Evolutionary conservation across 169 alveolate species (phyloP).

Genomic region (Theileria parva): DNA sequence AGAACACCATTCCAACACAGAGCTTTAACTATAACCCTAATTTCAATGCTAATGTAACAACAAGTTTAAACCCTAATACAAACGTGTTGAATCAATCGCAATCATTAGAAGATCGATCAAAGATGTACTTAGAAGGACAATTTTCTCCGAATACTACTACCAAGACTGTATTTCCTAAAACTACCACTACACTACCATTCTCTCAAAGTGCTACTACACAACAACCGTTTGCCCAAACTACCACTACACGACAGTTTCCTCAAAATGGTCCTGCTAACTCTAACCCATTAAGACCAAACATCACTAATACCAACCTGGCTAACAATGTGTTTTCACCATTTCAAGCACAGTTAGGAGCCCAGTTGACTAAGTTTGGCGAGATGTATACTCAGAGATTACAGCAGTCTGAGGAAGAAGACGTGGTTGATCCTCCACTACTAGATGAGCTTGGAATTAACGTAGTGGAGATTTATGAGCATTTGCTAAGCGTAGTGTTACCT

Average conservation of each 20-base stretch:
- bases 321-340: constrained; percentile 2
- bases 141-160: not conserved
- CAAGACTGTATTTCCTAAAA: no score
- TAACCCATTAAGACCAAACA: not conserved
- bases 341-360: constrained; percentile 36
- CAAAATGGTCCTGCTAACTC: no score
- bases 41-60: no score
- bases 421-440: constrained; percentile 58
- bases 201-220: no score
- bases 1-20: not conserved
- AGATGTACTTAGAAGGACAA: not conserved
- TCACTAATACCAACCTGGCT: not conserved
- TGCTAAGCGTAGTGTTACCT: constrained; percentile 41
- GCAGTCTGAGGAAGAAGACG: constrained; percentile 24
- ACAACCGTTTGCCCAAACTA: not conserved
- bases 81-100: not conserved
- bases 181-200: no score
- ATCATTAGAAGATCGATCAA: not conserved
- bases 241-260: no score
- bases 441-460: constrained; percentile 62
- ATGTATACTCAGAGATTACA: constrained; percentile 21
- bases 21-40: not conserved
- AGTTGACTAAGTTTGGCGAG: constrained; percentile 42
- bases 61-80: no score
- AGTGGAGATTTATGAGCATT: constrained; percentile 39